Base-by-base conservation (phyloP, 139 green algal genomes). In the Volvox africanus region DNA sequence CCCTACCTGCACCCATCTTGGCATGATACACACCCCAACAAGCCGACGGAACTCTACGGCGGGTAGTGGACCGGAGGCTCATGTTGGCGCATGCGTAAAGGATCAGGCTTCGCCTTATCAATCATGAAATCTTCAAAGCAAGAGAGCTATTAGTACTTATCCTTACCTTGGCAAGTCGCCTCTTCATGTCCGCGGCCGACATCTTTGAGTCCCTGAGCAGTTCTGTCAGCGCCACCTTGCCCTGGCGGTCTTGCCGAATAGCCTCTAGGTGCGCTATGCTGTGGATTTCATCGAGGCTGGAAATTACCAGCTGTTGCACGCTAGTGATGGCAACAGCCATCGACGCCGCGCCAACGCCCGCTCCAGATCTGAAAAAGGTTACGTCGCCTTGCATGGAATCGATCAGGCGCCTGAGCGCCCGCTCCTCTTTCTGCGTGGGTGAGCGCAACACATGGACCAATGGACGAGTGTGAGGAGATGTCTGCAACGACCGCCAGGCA, bases 361-460 rank as follows among this genome's bases (percentile, higher is more conserved):
- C 44, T 55, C 44, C 44, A 55, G 44, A 55, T 55, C 76, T 20
- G 32, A 82, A 82, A 26, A 82, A 89, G 32, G 68, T 89, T 17
- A 89, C 32, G 84, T 21, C 84, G 36, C 62, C 76, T 9, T 86
- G 80, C 28, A 71, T 22, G 44, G 55, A 86, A 36, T 82, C 80
- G 2, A 86, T 71, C 26, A 77, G 55, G 67, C 35, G 61, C 68
- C 67, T 78, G 11, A 62, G n/a, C 68, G 36, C n/a, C 5, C 17
- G 17, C n/a, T 89, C 36, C n/a, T 89, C 50, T 78, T 80, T 89
- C 68, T 79, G 71, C 44, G 44, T 5, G 44, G 44, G 9, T 55
- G 44, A 55, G 44, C 44, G 9, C 44, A 9, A 9, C 44, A 55
- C 44, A 55, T 5, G 44, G 44, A 55, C 44, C 44, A 9, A 9